Conservation (phyloP, 495 filamentous ascomycete genomes). For the Hypoxylon perforatum region DNA sequence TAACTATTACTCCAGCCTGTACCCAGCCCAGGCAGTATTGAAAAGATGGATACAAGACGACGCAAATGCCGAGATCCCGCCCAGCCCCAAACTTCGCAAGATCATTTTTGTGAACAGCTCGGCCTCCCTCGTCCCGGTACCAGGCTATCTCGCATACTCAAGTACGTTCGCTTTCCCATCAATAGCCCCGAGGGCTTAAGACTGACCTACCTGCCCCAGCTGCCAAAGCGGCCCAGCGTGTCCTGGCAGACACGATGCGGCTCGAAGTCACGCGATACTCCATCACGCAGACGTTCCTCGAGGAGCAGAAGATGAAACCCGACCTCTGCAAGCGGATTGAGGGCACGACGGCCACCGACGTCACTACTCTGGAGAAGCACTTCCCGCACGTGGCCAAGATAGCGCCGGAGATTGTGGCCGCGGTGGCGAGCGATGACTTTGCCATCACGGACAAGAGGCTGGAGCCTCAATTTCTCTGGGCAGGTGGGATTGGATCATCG, state of each 20-base stretch:
- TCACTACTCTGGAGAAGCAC: neutral
- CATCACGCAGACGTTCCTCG: conserved; percentile 45
- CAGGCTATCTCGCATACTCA: conserved; percentile 52
- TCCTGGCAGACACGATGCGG: conserved; percentile 50
- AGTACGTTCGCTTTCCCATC: neutral
- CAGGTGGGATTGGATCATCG: neutral
- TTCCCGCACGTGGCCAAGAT: neutral
- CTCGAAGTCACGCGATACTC: conserved; percentile 44
- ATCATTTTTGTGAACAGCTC: conserved; percentile 47
- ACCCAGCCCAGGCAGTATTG: conserved; percentile 40
- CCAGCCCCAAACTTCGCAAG: conserved; percentile 19
- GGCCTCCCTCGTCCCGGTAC: conserved; percentile 45
- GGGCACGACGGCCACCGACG: conserved; percentile 13
- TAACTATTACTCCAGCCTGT: conserved; percentile 46
- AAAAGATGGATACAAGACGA: conserved; percentile 27
- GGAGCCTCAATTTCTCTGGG: conserved; percentile 1
- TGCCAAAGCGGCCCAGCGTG: conserved; percentile 46
- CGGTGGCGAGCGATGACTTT: conserved; percentile 17
- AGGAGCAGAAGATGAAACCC: conserved; percentile 46
- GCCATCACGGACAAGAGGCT: conserved; percentile 5
- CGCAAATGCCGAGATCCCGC: conserved; percentile 13
- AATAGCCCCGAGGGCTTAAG: neutral
- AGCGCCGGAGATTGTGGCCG: conserved; percentile 14
- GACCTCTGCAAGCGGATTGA: conserved; percentile 48
- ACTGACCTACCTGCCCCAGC: conserved; percentile 16